phyloP scores from a whole-genome alignment of 192 early-diverging fungal species.

The Podochytrium sp. region DNA sequence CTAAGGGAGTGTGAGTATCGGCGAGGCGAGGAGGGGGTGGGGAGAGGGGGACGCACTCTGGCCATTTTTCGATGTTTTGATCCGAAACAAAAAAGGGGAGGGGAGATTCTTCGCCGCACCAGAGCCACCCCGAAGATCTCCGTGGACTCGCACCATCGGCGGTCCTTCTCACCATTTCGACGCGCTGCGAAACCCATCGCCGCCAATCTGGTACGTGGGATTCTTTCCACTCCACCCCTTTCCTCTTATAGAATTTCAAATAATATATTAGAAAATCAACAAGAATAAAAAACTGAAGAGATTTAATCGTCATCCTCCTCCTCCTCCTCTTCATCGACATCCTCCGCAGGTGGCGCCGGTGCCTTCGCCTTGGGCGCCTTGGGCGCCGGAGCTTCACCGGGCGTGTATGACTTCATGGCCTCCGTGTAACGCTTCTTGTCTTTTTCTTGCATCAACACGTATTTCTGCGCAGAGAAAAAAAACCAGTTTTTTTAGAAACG shows the following conservation, averaged over 20 bases:
- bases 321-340: slow-evolving; percentile 22
- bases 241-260: no score
- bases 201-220: no score
- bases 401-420: slow-evolving; percentile 36
- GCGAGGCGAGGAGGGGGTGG: not conserved
- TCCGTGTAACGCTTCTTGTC: slow-evolving; percentile 49
- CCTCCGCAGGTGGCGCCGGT: not conserved
- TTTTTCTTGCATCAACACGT: slow-evolving; percentile 44
- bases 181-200: no score
- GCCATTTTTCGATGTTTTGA: not conserved
- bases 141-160: no score
- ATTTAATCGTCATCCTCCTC: slow-evolving; percentile 3
- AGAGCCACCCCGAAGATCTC: no score
- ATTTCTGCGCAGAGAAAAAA: no score
- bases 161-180: no score
- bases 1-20: slow-evolving; percentile 49
- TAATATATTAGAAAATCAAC: not conserved
- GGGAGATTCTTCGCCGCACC: not conserved
- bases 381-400: not conserved
- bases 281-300: not conserved
- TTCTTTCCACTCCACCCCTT: no score
- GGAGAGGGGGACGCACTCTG: not conserved
- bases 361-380: no score
- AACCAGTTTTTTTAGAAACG: no score
- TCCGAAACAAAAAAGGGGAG: not conserved